A percentile compares a stretch with the other conserved stretches of the same genome.
phyloP scores from a whole-genome alignment of 164 flowering plant species.

The Stephania yunnanensis region DNA sequence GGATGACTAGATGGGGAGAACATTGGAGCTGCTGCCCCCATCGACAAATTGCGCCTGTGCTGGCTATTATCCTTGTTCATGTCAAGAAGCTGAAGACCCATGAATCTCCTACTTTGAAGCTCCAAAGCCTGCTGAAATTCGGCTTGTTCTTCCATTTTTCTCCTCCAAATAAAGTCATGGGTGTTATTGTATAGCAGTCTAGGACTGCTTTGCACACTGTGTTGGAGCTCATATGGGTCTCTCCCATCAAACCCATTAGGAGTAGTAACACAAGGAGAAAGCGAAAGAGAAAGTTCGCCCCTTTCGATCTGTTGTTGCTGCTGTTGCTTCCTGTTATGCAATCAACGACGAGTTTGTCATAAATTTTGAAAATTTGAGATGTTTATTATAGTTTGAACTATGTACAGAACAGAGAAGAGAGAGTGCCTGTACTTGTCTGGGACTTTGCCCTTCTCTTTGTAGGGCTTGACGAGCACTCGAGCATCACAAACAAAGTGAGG shows the following conservation, averaged over 20 bases:
- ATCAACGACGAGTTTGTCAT: neutral
- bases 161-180: slow-evolving; percentile 57
- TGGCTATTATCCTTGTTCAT: slow-evolving; percentile 36
- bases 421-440: slow-evolving; percentile 60
- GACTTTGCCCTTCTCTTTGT: slow-evolving; percentile 94
- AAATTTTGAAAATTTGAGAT: neutral
- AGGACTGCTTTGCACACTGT: slow-evolving; percentile 38
- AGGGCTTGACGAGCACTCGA: slow-evolving; percentile 96
- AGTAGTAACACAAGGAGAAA: slow-evolving; percentile 17
- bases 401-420: neutral
- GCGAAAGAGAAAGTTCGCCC: slow-evolving; percentile 53
- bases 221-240: slow-evolving; percentile 66
- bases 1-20: slow-evolving; percentile 31
- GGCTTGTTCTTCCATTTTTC: slow-evolving; percentile 73
- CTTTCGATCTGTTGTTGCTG: slow-evolving; percentile 55
- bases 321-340: slow-evolving; percentile 53
- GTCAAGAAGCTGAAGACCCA: slow-evolving; percentile 71
- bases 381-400: neutral
- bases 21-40: slow-evolving; percentile 25
- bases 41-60: slow-evolving; percentile 30
- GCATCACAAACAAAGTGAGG: slow-evolving; percentile 97
- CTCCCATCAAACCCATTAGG: slow-evolving; percentile 56
- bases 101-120: slow-evolving; percentile 62
- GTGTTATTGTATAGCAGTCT: slow-evolving; percentile 52
- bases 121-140: slow-evolving; percentile 84